Percentiles rank a stretch among this genome's conserved stretches.
Conservation (phyloP, 441 rosid genomes). For the Corymbia citriodora region DNA sequence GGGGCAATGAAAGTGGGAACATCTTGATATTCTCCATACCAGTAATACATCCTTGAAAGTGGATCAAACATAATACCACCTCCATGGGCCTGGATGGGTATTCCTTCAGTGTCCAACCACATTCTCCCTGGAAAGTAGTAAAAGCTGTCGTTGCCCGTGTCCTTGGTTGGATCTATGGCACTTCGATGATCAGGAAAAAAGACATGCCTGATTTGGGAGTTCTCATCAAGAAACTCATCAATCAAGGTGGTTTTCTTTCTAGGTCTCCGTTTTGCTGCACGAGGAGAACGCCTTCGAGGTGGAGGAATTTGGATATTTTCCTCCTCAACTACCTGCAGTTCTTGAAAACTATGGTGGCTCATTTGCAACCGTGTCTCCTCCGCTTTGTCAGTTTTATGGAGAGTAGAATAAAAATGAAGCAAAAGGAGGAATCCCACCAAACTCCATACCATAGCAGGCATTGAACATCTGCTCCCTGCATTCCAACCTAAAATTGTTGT, state of each 20-base stretch:
- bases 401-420: conserved; percentile 47
- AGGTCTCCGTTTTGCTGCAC: conserved; percentile 68
- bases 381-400: conserved; percentile 31
- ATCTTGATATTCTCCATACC: conserved; percentile 97
- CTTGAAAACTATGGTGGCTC: conserved; percentile 28
- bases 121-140: conserved; percentile 68
- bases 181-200: conserved; percentile 72
- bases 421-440: conserved; percentile 61
- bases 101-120: conserved; percentile 91
- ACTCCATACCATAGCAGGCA: conserved; percentile 51
- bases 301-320: conserved; percentile 70
- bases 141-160: conserved; percentile 42
- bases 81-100: conserved; percentile 95
- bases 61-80: conserved; percentile 69
- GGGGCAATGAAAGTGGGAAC: conserved; percentile 84
- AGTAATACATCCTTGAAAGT: conserved; percentile 55
- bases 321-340: conserved; percentile 76
- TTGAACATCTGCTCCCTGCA: conserved; percentile 74
- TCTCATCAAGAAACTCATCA: conserved; percentile 92
- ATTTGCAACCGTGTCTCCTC: conserved; percentile 31
- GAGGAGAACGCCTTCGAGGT: conserved; percentile 74
- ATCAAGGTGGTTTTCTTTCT: conserved; percentile 57
- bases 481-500: conserved; percentile 59
- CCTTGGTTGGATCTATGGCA: conserved; percentile 55
- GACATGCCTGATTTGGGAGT: conserved; percentile 59